These are phyloP conservation scores for Bipolaris oryzae DNA, from an alignment of 2,329 filamentous ascomycete species.

Conservation along the genomic window DNA sequence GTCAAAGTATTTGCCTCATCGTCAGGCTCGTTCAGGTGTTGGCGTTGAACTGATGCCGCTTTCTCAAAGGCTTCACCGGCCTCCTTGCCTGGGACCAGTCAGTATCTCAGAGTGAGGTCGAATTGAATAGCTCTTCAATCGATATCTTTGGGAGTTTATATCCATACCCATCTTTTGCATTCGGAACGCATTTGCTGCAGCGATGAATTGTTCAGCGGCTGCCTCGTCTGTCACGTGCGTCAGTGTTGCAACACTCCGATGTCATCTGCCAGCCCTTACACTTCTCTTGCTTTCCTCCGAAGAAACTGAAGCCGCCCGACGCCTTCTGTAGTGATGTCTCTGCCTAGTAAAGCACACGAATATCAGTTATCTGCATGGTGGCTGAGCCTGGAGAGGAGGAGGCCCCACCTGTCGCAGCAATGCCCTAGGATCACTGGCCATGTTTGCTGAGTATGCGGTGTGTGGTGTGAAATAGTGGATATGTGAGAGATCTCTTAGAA, in stretches of 20 bases:
- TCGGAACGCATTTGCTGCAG: constrained; percentile 90
- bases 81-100: constrained; percentile 69
- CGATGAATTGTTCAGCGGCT: constrained; percentile 83
- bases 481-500: neutral
- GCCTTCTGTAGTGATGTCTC: constrained; percentile 81
- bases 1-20: constrained; percentile 87
- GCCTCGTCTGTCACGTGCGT: constrained; percentile 63
- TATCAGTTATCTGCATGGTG: constrained; percentile 36
- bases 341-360: constrained; percentile 64
- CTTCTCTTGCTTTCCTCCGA: constrained; percentile 85
- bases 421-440: constrained; percentile 48
- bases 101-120: constrained; percentile 6
- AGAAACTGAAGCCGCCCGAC: constrained; percentile 82
- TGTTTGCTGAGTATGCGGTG: constrained; percentile 25
- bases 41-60: constrained; percentile 78
- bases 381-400: constrained; percentile 34
- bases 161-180: constrained; percentile 79
- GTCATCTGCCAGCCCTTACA: constrained; percentile 46
- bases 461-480: neutral
- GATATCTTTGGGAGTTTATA: neutral
- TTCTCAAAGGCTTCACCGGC: constrained; percentile 85
- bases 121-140: too few species aligned
- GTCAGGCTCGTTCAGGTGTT: constrained; percentile 86
- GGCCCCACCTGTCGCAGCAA: constrained; percentile 47
- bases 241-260: constrained; percentile 9